Conservation (phyloP, 2,329 filamentous ascomycete genomes). For the Sclerotinia minor region DNA sequence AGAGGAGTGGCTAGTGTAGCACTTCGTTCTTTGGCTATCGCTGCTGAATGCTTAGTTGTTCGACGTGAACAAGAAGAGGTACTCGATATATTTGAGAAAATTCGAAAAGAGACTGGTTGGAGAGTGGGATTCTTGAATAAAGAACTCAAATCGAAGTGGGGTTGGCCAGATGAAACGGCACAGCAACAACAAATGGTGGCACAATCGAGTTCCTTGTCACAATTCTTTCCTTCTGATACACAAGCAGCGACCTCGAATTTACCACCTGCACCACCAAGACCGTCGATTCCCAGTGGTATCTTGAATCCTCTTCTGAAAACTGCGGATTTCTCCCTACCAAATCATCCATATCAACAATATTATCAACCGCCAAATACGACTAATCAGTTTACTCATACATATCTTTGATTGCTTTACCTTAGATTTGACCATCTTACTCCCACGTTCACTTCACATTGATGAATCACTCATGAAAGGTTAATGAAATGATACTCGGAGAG, state of each 20-base stretch:
- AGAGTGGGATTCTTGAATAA: slow-evolving; percentile 68
- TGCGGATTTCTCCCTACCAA: slow-evolving; percentile 74
- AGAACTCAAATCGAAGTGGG: slow-evolving; percentile 76
- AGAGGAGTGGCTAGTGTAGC: slow-evolving; percentile 76
- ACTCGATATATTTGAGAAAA: slow-evolving; percentile 71
- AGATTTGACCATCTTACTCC: background rate
- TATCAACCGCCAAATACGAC: slow-evolving; percentile 69
- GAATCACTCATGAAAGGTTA: background rate
- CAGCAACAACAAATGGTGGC: slow-evolving; percentile 32
- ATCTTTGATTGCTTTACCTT: slow-evolving; percentile 28
- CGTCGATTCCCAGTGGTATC: slow-evolving; percentile 47
- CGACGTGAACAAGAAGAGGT: slow-evolving; percentile 78
- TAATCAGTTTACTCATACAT: slow-evolving; percentile 36
- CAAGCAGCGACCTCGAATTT: slow-evolving; percentile 31
- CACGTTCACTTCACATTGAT: background rate
- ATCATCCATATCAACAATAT: slow-evolving; percentile 78
- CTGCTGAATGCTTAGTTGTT: slow-evolving; percentile 69
- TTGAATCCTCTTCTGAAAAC: slow-evolving; percentile 69
- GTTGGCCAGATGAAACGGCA: slow-evolving; percentile 55
- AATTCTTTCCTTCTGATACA: slow-evolving; percentile 36
- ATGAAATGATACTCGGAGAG: background rate
- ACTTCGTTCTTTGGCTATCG: slow-evolving; percentile 75
- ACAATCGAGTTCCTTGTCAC: slow-evolving; percentile 35
- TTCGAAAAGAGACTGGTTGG: slow-evolving; percentile 78
- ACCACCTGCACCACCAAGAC: slow-evolving; percentile 33